phyloP scores from a whole-genome alignment of 495 filamentous ascomycete species.

The Penicillium angulare region DNA sequence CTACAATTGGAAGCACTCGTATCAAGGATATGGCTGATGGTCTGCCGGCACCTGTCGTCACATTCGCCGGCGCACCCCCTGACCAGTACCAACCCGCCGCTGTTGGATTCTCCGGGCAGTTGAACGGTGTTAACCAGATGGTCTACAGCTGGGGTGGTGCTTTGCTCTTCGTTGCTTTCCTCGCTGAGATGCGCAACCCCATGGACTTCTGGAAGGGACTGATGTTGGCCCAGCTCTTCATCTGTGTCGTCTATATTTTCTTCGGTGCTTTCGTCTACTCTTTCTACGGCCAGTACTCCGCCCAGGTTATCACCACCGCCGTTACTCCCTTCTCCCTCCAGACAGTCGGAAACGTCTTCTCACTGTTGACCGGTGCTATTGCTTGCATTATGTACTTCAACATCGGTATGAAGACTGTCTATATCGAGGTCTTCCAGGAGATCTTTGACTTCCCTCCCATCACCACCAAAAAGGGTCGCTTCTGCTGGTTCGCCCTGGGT shows the following conservation, averaged over 20 bases:
- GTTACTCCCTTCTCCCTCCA: constrained; percentile 50
- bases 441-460: constrained; percentile 49
- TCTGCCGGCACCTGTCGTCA: constrained; percentile 18
- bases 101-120: constrained; percentile 11
- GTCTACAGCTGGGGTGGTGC: constrained; percentile 27
- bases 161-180: constrained; percentile 59
- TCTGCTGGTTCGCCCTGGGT: constrained; percentile 48
- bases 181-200: constrained; percentile 64
- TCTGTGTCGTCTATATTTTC: constrained; percentile 51
- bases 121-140: constrained; percentile 22
- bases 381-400: constrained; percentile 55
- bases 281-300: constrained; percentile 58
- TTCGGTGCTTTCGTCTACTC: constrained; percentile 57
- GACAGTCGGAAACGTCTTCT: constrained; percentile 54
- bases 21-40: too few relatives aligned
- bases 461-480: constrained; percentile 43
- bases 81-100: constrained; percentile 16
- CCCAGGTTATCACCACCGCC: constrained; percentile 43
- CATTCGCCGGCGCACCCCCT: constrained; percentile 13
- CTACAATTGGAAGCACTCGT: too few relatives aligned
- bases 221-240: constrained; percentile 51
- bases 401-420: constrained; percentile 62
- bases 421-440: constrained; percentile 55
- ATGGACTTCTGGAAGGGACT: constrained; percentile 62
- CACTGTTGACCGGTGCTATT: constrained; percentile 48